Evolutionary conservation across 352 stramenopile genomes (phyloP).

Genomic region (Phytophthora rubi): DNA sequence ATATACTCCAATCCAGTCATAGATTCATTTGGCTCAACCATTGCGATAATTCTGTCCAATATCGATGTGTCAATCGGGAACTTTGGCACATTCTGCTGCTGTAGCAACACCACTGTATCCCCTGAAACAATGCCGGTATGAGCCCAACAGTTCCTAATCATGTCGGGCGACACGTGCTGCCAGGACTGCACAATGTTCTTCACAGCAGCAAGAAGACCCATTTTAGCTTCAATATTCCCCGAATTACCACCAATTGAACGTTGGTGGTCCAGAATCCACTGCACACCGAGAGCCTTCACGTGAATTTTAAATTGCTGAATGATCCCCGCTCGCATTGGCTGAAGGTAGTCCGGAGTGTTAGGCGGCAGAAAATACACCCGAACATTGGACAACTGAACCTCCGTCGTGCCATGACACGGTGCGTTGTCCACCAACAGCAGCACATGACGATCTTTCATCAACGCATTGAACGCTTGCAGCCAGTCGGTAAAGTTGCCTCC

Average conservation of each 20-base stretch:
- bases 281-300: constrained; percentile 19
- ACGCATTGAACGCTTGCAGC: constrained; percentile 20
- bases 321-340: constrained; percentile 29
- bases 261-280: constrained; percentile 33
- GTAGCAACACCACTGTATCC: constrained; percentile 8
- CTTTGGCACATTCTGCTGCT: constrained; percentile 14
- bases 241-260: constrained; percentile 1
- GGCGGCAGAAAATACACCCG: constrained; percentile 16
- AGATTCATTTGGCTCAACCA: constrained; percentile 12
- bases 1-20: constrained; percentile 28
- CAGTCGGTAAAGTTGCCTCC: constrained; percentile 22
- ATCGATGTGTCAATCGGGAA: constrained; percentile 10
- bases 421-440: constrained; percentile 28
- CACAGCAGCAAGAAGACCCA: constrained; percentile 27
- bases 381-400: constrained; percentile 25
- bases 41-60: constrained; percentile 15
- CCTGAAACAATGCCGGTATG: constrained; percentile 26
- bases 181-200: constrained; percentile 26
- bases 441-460: constrained; percentile 25
- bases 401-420: constrained; percentile 18
- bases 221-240: constrained; percentile 7
- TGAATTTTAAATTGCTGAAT: constrained; percentile 24
- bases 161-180: constrained; percentile 7
- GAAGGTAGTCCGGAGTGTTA: constrained; percentile 13
- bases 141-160: constrained; percentile 25